Percentiles rank a stretch among this genome's conserved stretches.
Conservation (phyloP, 805 yeast genomes). For the Candida xyloterini region DNA sequence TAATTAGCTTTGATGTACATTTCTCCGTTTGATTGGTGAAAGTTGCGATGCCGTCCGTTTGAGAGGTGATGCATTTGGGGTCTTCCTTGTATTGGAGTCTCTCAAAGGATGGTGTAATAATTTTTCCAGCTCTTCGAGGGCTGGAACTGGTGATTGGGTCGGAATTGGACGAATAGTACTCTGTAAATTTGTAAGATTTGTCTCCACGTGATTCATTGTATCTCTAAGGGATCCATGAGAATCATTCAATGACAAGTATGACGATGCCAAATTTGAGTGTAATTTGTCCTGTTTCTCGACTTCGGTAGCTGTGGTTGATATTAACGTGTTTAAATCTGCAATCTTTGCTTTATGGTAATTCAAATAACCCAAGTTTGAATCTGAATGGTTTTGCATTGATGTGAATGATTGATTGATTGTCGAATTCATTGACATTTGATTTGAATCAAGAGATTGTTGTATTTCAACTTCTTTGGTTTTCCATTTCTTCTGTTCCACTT, state of each 20-base stretch:
- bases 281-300: neutral
- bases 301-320: neutral
- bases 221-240: conserved; percentile 2
- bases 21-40: conserved; percentile 6
- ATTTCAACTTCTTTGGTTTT: neutral
- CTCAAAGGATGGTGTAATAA: conserved; percentile 1
- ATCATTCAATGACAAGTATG: conserved; percentile 4
- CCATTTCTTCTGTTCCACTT: conserved; percentile 10
- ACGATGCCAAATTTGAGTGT: neutral
- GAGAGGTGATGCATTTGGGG: conserved; percentile 2
- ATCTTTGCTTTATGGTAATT: conserved; percentile 16
- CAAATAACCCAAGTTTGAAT: conserved; percentile 15
- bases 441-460: neutral
- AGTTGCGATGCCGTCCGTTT: conserved; percentile 2
- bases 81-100: neutral
- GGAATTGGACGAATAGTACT: neutral
- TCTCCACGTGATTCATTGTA: conserved; percentile 5
- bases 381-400: conserved; percentile 11
- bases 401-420: conserved; percentile 3
- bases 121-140: conserved; percentile 2
- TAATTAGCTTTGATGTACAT: conserved; percentile 1
- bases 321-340: conserved; percentile 2
- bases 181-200: conserved; percentile 4
- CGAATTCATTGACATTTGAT: neutral
- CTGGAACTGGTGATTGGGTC: conserved; percentile 1